phyloP scores from a whole-genome alignment of 164 flowering plant genomes.

The Buxus sempervirens region DNA sequence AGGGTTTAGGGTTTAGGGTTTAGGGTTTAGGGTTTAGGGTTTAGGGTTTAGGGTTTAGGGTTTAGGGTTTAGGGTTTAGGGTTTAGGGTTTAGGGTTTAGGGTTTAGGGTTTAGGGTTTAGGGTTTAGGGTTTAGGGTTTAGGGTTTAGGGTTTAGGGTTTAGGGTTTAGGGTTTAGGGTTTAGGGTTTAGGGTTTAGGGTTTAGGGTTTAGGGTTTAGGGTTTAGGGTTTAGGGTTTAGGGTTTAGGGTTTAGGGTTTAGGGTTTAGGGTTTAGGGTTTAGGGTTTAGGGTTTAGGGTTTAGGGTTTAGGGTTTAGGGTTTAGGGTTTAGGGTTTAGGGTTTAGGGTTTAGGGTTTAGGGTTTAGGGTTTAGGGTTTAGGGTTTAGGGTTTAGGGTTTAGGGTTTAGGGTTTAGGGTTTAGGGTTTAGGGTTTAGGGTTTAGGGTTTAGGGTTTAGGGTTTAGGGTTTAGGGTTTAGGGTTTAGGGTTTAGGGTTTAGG shows the following conservation, averaged over 20 bases:
- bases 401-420: slow-evolving; percentile 20
- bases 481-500: slow-evolving; percentile 19
- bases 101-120: too few relatives aligned
- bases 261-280: slow-evolving; percentile 17
- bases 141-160: slow-evolving; percentile 23
- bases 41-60: slow-evolving; percentile 15
- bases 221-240: slow-evolving; percentile 19
- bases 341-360: slow-evolving; percentile 26
- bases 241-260: slow-evolving; percentile 19
- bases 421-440: slow-evolving; percentile 21
- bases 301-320: slow-evolving; percentile 17
- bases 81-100: too few relatives aligned
- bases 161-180: slow-evolving; percentile 24
- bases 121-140: too few relatives aligned
- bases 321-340: slow-evolving; percentile 19
- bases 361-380: slow-evolving; percentile 17
- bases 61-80: slow-evolving; percentile 12
- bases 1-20: slow-evolving; percentile 9
- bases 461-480: slow-evolving; percentile 17
- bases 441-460: slow-evolving; percentile 18
- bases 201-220: slow-evolving; percentile 22
- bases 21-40: slow-evolving; percentile 12
- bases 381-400: slow-evolving; percentile 18
- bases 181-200: slow-evolving; percentile 26
- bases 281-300: slow-evolving; percentile 17